Conservation (phyloP, 139 green algal species). For the Micromonas pusilla region DNA sequence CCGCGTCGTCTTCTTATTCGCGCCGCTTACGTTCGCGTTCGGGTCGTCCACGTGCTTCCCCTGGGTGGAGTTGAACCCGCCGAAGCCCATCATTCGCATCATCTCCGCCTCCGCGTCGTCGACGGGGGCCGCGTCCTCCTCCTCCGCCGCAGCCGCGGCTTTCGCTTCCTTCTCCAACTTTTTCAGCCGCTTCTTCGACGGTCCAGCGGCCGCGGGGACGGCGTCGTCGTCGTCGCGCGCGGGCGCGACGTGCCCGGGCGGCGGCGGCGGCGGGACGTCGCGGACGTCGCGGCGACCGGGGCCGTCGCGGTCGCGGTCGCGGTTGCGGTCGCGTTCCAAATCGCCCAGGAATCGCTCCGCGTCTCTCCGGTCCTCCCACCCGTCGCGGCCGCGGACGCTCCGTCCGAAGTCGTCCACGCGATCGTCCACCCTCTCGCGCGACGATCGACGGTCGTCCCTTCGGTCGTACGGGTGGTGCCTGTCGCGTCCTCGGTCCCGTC, state of each 20-base stretch:
- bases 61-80: conserved; percentile 33
- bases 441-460: neutral
- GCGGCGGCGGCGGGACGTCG: neutral
- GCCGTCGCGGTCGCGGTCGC: neutral
- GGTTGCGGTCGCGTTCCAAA: neutral
- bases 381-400: neutral
- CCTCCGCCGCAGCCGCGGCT: neutral
- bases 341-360: neutral
- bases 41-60: conserved; percentile 71
- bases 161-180: too few species aligned
- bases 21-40: conserved; percentile 50
- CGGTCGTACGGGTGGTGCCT: too few species aligned
- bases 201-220: too few species aligned
- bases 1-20: conserved; percentile 63
- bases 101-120: conserved; percentile 12
- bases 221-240: neutral
- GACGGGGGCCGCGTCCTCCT: neutral
- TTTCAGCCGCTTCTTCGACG: too few species aligned
- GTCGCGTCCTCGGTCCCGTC: neutral
- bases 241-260: neutral
- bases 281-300: neutral
- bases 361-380: neutral
- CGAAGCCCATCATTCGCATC: conserved; percentile 12
- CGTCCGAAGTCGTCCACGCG: neutral
- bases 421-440: too few species aligned